Percentiles rank a stretch among this genome's conserved stretches.
These are phyloP conservation scores for Glaciozyma antarctica DNA, from an alignment of 768 basidiomycete genomes.

Conservation along the genomic window DNA sequence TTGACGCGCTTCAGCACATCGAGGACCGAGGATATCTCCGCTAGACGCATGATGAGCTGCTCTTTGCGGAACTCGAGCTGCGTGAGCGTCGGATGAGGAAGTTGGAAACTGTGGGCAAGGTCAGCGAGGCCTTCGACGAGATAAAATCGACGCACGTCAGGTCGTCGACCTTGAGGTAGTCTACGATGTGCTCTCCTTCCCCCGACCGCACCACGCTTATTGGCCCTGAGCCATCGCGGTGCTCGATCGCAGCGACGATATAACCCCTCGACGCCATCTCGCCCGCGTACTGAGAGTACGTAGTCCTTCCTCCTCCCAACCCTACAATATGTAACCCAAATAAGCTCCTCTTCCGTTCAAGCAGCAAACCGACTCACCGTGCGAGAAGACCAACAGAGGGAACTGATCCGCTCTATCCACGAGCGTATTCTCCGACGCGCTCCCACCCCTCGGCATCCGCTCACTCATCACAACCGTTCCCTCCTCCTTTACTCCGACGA, in stretches of 20 bases:
- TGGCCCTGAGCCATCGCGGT: constrained; percentile 69
- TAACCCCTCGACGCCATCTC: constrained; percentile 66
- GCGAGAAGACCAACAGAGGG: constrained; percentile 72
- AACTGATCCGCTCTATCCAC: background rate
- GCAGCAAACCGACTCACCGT: constrained; percentile 50
- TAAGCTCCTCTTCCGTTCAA: background rate
- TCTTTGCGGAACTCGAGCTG: constrained; percentile 52
- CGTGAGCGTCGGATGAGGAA: constrained; percentile 32
- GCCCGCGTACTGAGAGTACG: constrained; percentile 60
- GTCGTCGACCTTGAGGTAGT: constrained; percentile 54
- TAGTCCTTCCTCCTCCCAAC: constrained; percentile 52
- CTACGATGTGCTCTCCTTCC: constrained; percentile 37
- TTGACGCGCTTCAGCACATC: constrained; percentile 54
- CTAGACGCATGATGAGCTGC: constrained; percentile 60
- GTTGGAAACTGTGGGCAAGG: constrained; percentile 1
- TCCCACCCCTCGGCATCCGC: background rate
- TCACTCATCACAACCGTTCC: background rate
- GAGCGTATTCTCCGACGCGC: background rate
- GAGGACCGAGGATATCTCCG: constrained; percentile 60
- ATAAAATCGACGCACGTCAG: constrained; percentile 36
- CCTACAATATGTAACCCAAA: background rate
- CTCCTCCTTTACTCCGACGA: background rate
- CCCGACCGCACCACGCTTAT: constrained; percentile 43
- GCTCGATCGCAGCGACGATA: constrained; percentile 72
- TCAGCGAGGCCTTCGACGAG: too few species aligned